These are phyloP conservation scores for Diutina neorugosa DNA, from an alignment of 1,139 yeast genomes.

Conservation along the genomic window DNA sequence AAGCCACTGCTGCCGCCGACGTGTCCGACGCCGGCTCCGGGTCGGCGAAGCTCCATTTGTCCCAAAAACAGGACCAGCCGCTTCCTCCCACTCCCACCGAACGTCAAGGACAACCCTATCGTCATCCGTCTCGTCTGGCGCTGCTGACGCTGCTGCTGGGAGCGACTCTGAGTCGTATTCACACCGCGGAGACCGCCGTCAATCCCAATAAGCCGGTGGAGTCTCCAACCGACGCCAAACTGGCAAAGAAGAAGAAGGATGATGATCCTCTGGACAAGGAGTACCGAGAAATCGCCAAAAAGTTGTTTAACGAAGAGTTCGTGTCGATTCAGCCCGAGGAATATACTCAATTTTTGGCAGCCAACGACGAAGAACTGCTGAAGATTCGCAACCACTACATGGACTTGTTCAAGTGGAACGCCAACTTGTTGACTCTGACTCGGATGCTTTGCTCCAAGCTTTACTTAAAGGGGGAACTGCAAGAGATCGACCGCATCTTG, in stretches of 20 bases:
- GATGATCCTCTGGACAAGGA: constrained; percentile 8
- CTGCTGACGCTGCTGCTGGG: background rate
- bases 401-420: constrained; percentile 38
- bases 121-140: background rate
- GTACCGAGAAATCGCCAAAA: constrained; percentile 22
- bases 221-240: too few species aligned
- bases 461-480: constrained; percentile 75
- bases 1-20: background rate
- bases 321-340: constrained; percentile 35
- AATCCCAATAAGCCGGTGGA: background rate
- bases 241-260: background rate
- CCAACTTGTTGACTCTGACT: constrained; percentile 41
- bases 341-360: constrained; percentile 33
- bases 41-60: background rate
- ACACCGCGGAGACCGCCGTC: background rate
- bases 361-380: constrained; percentile 28
- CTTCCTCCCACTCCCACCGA: constrained; percentile 2
- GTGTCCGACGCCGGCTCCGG: background rate
- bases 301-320: constrained; percentile 27
- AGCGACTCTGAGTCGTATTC: background rate
- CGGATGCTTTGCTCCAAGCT: constrained; percentile 51
- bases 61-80: constrained; percentile 2
- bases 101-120: background rate
- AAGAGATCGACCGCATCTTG: constrained; percentile 65
- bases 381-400: constrained; percentile 32